A percentile compares a stretch with the other conserved stretches of the same genome.
Conservation (phyloP, 306 rosid species). For the Rosa chinensis region DNA sequence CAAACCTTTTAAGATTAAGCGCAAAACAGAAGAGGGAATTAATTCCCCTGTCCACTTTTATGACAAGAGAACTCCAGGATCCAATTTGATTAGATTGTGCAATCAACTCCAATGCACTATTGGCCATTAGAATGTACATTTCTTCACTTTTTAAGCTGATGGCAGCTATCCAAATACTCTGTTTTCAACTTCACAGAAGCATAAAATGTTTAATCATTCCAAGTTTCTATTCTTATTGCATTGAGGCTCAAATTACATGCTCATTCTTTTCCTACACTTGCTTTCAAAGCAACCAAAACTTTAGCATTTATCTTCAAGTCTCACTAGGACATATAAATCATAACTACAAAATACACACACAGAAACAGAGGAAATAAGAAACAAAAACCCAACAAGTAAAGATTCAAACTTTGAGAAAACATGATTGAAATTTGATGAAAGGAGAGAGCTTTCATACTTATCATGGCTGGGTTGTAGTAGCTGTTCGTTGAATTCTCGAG, state of each 20-base stretch:
- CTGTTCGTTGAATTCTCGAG: conserved; percentile 52
- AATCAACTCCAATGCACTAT: not conserved
- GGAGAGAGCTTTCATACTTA: conserved; percentile 49
- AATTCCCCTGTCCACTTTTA: not conserved
- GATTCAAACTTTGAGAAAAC: not conserved
- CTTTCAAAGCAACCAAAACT: not conserved
- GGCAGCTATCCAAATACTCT: not conserved
- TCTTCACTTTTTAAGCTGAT: not conserved
- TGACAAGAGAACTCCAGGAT: not conserved
- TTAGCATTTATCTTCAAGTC: not conserved
- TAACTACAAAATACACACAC: not conserved
- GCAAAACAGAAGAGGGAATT: not conserved
- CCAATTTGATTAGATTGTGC: not conserved
- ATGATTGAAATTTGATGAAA: not conserved
- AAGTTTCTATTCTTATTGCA: not conserved
- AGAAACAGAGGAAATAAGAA: not conserved
- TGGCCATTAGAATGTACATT: not conserved
- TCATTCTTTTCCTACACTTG: not conserved
- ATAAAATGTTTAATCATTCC: not conserved
- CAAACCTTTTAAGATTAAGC: not conserved
- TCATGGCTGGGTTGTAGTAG: conserved; percentile 70
- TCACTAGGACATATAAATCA: not conserved
- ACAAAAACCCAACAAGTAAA: not conserved
- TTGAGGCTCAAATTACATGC: not conserved
- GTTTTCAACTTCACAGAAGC: not conserved